Evolutionary conservation across 768 basidiomycete species (phyloP).

Genomic region (Pleurotus platypus): DNA sequence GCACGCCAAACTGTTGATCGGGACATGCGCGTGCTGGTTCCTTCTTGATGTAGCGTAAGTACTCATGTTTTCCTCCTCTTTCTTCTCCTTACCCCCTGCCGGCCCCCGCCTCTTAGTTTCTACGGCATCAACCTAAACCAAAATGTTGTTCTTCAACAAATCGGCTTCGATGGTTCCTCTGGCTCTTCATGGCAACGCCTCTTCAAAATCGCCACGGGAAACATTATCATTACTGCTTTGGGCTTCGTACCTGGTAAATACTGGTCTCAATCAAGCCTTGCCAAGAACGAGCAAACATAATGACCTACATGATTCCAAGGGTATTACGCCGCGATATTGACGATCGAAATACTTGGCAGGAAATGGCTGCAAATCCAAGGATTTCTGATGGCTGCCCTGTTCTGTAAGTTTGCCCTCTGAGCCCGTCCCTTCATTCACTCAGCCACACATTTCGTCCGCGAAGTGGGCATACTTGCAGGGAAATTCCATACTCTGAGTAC

Average conservation of each 20-base stretch:
- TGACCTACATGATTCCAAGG: constrained; percentile 29
- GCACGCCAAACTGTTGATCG: constrained; percentile 63
- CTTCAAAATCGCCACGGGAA: constrained; percentile 48
- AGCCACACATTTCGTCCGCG: constrained; percentile 8
- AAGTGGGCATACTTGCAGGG: constrained; percentile 68
- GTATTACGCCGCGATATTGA: constrained; percentile 66
- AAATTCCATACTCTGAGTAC: constrained; percentile 55
- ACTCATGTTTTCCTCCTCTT: background rate
- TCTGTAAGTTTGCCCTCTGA: constrained; percentile 37
- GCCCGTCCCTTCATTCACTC: too few species aligned
- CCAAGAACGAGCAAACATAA: constrained; percentile 10
- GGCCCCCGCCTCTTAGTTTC: constrained; percentile 36
- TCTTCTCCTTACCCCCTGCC: background rate
- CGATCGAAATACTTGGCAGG: constrained; percentile 69
- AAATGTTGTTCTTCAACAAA: constrained; percentile 53
- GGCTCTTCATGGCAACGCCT: constrained; percentile 48
- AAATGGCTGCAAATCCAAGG: constrained; percentile 77
- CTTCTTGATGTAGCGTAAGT: constrained; percentile 67
- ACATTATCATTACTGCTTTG: constrained; percentile 54
- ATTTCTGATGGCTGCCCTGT: constrained; percentile 64
- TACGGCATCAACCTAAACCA: constrained; percentile 66
- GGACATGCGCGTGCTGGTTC: constrained; percentile 72
- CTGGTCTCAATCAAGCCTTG: constrained; percentile 7
- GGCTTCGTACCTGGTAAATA: constrained; percentile 61
- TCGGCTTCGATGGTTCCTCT: constrained; percentile 48